phyloP scores from a whole-genome alignment of 805 yeast species.

The Yarrowia bubula region DNA sequence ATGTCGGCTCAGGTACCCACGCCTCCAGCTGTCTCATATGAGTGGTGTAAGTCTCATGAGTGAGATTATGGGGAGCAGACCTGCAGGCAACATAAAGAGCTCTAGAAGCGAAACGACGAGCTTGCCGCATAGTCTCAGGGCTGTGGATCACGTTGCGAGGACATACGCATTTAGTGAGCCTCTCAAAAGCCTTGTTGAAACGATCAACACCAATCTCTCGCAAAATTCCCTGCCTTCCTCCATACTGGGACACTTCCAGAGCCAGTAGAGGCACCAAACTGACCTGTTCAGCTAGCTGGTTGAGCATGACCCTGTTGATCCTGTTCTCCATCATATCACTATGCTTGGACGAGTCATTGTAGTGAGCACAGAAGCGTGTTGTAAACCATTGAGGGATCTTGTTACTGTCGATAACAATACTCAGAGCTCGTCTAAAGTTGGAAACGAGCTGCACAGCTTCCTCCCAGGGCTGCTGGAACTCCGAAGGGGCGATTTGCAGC shows the following conservation, averaged over 20 bases:
- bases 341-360: background rate
- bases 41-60: background rate
- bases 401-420: background rate
- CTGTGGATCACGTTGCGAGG: slow-evolving; percentile 1
- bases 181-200: background rate
- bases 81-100: slow-evolving; percentile 15
- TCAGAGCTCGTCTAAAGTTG: background rate
- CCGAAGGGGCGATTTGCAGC: background rate
- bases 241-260: slow-evolving; percentile 3
- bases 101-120: slow-evolving; percentile 15
- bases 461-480: slow-evolving; percentile 5
- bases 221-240: background rate
- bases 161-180: background rate
- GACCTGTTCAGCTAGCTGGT: background rate
- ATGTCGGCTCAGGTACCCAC: background rate
- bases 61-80: slow-evolving; percentile 19
- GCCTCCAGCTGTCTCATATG: background rate
- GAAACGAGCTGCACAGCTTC: background rate
- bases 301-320: slow-evolving; percentile 1
- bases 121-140: slow-evolving; percentile 2
- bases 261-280: slow-evolving; percentile 3
- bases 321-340: background rate
- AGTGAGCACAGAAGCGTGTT: background rate
- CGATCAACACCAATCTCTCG: background rate
- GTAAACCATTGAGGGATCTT: background rate